phyloP scores from a whole-genome alignment of 768 basidiomycete genomes.

The Thelephora ganbajun region DNA sequence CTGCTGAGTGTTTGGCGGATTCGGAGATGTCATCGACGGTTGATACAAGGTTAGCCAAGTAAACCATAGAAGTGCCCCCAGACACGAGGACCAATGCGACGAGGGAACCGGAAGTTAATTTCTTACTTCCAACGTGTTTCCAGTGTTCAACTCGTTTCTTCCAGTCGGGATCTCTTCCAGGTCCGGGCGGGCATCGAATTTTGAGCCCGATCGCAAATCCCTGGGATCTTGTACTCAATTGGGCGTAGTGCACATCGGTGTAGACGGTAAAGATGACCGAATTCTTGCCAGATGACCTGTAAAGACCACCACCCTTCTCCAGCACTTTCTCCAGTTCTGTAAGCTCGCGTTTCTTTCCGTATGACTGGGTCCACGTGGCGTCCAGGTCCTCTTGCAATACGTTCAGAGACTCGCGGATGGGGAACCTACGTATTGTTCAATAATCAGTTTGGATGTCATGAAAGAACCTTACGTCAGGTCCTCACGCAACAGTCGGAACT shows the following conservation, averaged over 20 bases:
- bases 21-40: constrained; percentile 29
- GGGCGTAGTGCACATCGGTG: constrained; percentile 2
- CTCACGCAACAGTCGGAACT: constrained; percentile 63
- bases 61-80: constrained; percentile 16
- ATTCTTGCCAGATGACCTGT: constrained; percentile 4
- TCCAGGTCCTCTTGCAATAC: background rate
- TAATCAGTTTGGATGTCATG: background rate
- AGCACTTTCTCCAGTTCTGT: background rate
- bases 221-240: background rate
- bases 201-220: background rate
- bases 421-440: background rate
- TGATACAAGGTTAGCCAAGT: constrained; percentile 40
- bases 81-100: constrained; percentile 34
- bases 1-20: constrained; percentile 20
- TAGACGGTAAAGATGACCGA: constrained; percentile 12
- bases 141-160: constrained; percentile 37
- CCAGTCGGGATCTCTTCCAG: background rate
- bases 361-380: background rate
- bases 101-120: constrained; percentile 47
- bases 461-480: constrained; percentile 19
- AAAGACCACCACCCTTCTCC: constrained; percentile 3
- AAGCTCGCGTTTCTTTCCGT: background rate
- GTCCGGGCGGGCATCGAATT: background rate
- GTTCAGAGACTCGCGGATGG: background rate
- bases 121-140: constrained; percentile 44